Percentiles rank a stretch among this genome's conserved stretches.
Evolutionary conservation across 129 eudicot genomes (phyloP).

Genomic region (Chrysanthemum makinoi): DNA sequence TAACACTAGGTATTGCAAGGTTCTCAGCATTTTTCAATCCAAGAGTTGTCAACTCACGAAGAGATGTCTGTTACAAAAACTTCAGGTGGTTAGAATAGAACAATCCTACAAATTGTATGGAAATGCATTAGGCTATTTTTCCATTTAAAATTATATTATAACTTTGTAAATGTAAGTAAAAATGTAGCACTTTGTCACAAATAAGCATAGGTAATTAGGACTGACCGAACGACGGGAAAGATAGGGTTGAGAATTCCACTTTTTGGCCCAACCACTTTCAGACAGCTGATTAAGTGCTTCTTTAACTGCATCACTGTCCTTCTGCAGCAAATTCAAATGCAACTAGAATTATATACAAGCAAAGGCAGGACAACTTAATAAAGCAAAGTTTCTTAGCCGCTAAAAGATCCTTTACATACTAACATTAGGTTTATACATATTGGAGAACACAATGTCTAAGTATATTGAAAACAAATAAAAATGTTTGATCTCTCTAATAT

Average conservation of each 20-base stretch:
- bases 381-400: background rate
- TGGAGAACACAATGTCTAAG: too few relatives aligned
- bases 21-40: constrained; percentile 94
- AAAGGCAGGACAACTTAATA: background rate
- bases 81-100: constrained; percentile 11
- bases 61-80: constrained; percentile 64
- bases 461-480: too few relatives aligned
- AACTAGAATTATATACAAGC: constrained; percentile 3
- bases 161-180: background rate
- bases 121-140: constrained; percentile 2
- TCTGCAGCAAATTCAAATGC: constrained; percentile 45
- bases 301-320: constrained; percentile 90
- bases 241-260: constrained; percentile 97
- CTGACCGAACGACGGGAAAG: constrained; percentile 93
- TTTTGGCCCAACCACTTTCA: constrained; percentile 91
- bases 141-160: too few relatives aligned
- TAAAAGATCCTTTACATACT: background rate
- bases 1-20: constrained; percentile 93
- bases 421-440: too few relatives aligned
- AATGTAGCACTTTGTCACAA: constrained; percentile 16
- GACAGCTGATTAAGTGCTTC: constrained; percentile 85
- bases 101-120: constrained; percentile 1
- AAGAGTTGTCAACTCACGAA: constrained; percentile 85
- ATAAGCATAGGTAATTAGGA: constrained; percentile 20
- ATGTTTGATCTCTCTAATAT: too few relatives aligned